A percentile compares a stretch with the other conserved stretches of the same genome.
These are phyloP conservation scores for Clarireedia homoeocarpa DNA, from an alignment of 2,329 filamentous ascomycete species.

Conservation along the genomic window DNA sequence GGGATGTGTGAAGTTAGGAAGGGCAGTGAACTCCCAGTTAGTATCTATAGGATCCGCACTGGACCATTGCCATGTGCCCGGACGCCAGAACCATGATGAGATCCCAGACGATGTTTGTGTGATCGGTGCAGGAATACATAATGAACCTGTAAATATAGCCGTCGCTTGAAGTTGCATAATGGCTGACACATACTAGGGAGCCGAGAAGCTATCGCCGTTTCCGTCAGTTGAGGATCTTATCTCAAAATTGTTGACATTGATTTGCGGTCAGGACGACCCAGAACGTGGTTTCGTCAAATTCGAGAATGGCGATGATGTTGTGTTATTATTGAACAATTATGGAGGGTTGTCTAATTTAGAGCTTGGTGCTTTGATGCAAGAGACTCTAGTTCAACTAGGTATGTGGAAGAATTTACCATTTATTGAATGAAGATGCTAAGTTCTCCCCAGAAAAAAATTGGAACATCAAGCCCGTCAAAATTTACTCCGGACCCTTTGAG, in stretches of 20 bases:
- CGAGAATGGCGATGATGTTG: conserved; percentile 36
- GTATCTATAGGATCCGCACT: conserved; percentile 43
- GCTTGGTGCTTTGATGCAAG: conserved; percentile 42
- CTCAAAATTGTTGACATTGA: not conserved
- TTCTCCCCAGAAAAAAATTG: not conserved
- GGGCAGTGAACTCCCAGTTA: conserved; percentile 27
- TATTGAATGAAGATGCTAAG: too few relatives aligned
- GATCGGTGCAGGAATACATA: conserved; percentile 60
- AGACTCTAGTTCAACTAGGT: conserved; percentile 32
- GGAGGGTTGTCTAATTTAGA: conserved; percentile 52
- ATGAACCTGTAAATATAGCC: conserved; percentile 49
- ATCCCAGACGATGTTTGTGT: conserved; percentile 45
- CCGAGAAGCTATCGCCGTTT: not conserved
- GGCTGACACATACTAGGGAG: not conserved
- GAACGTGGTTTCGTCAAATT: conserved; percentile 43
- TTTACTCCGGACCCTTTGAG: conserved; percentile 42
- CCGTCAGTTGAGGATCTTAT: not conserved
- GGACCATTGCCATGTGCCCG: conserved; percentile 46
- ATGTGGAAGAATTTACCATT: not conserved
- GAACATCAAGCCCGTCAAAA: conserved; percentile 36
- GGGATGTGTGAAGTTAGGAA: conserved; percentile 21
- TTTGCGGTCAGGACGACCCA: conserved; percentile 38
- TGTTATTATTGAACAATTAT: conserved; percentile 51
- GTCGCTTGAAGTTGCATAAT: conserved; percentile 31
- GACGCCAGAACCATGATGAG: conserved; percentile 41